Evolutionary conservation across 2,329 filamentous ascomycete genomes (phyloP), one percentile per base, ranked within the genome.

Genomic region (Fusarium oxysporum): DNA sequence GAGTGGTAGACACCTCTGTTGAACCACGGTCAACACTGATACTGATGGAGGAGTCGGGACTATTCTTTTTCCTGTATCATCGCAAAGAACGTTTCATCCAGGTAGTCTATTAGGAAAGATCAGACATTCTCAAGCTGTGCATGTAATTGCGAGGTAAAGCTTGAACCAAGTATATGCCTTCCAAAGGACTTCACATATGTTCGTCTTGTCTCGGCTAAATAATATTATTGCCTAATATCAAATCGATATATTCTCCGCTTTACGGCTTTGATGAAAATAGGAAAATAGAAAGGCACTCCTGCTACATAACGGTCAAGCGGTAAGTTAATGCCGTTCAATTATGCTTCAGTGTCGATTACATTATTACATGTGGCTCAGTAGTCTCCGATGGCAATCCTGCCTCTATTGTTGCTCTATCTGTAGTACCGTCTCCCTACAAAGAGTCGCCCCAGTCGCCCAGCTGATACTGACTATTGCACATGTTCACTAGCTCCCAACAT

Each of bases 401-500:
- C 25, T 6, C 17, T 25, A 5, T 8, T 17, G 8, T n/a, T 17
- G 3, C 4, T 17, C 45, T 48, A 32, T 6, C 9, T 32, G 1
- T 14, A 17, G 14, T 3, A 6, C 10, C 3, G 1, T 33, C 3
- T 3, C 9, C 4, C 21, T 47, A 30, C 19, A 1, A 17, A 21
- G 60, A 33, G 10, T 48, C 47, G 10, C 23, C 41, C 70, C 70
- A 75, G 7, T n/a, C 45, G 1, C 88, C 87, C 64, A 90, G 78
- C 0, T 86, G 89, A 73, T 87, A 90, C 78, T 90, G 88, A 44
- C 84, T 86, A 76, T 90, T 90, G 65, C 87, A 88, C 89, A 90
- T 91, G 72, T 91, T 90, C 14, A 86, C 89, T 78, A 91, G 79
- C 79, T 92, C 90, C 89, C 90, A 92, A 25, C 85, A 87, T 82